These are phyloP conservation scores for Acer yangbiense DNA, from an alignment of 345 rosid species.

Conservation along the genomic window DNA sequence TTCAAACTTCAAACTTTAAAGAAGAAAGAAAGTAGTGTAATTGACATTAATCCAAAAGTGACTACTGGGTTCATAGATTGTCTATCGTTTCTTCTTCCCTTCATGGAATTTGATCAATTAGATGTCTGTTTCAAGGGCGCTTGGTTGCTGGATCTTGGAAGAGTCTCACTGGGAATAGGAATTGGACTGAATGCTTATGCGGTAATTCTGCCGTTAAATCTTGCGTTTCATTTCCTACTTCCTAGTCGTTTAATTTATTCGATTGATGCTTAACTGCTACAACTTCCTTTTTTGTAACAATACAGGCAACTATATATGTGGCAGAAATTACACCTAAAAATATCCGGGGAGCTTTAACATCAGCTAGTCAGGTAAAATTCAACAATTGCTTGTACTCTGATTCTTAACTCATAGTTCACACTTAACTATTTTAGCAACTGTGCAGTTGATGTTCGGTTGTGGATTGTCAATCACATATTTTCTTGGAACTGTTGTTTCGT, in stretches of 20 bases:
- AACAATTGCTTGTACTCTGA: no score
- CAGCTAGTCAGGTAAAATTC: background rate
- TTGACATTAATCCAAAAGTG: no score
- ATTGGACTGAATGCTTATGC: conserved; percentile 39
- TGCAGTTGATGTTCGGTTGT: conserved; percentile 13
- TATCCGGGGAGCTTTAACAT: conserved; percentile 3
- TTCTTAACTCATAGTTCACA: background rate
- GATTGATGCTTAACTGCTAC: background rate
- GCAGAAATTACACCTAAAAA: conserved; percentile 12
- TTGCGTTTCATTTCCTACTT: no score
- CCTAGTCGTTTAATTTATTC: no score
- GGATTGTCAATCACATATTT: conserved; percentile 17
- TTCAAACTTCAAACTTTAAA: no score
- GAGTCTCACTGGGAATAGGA: conserved; percentile 43
- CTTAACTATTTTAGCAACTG: background rate
- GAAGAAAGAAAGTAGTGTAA: no score
- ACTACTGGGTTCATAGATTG: no score
- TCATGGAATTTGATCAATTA: background rate
- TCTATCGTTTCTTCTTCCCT: background rate
- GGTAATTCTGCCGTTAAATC: conserved; percentile 24
- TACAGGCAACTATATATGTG: conserved; percentile 7
- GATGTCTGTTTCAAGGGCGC: conserved; percentile 29
- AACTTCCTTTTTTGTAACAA: background rate
- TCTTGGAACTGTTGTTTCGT: conserved; percentile 25
- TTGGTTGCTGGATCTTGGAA: conserved; percentile 39